Evolutionary conservation across 805 yeast species (phyloP).

Genomic region (Metschnikowia dekortorum): DNA sequence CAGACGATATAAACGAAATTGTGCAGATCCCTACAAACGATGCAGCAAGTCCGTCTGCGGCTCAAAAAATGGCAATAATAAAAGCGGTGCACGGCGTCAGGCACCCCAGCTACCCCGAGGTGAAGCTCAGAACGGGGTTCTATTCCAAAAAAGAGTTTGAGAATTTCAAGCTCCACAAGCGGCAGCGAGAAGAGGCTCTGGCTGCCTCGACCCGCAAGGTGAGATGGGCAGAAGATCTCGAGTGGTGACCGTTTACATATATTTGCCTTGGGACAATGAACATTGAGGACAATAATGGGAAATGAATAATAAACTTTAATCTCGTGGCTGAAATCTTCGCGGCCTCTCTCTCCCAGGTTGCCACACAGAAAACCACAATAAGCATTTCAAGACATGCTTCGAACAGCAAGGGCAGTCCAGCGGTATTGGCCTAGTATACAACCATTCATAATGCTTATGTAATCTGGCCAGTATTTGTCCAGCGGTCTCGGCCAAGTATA

Average conservation of each 20-base stretch:
- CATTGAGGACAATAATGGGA: neutral
- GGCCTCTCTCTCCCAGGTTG: neutral
- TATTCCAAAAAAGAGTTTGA: constrained; percentile 28
- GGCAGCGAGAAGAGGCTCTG: constrained; percentile 18
- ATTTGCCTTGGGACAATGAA: neutral
- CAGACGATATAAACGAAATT: constrained; percentile 51
- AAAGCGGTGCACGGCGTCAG: constrained; percentile 21
- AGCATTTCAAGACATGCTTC: neutral
- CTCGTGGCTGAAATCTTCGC: neutral
- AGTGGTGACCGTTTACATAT: constrained; percentile 22
- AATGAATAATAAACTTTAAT: neutral
- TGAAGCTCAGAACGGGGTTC: constrained; percentile 18
- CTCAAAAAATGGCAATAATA: constrained; percentile 39
- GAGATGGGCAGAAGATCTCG: constrained; percentile 32
- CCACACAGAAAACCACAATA: neutral
- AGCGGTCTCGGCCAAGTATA: no score
- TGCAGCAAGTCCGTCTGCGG: constrained; percentile 5
- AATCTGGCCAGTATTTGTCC: no score
- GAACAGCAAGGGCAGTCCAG: no score
- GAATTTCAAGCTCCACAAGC: constrained; percentile 12
- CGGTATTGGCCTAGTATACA: no score
- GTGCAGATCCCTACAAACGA: constrained; percentile 55
- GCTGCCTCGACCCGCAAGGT: constrained; percentile 18
- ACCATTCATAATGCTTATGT: no score
- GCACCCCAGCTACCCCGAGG: neutral